A percentile compares a stretch with the other conserved stretches of the same genome.
These are phyloP conservation scores for Epichloe uncinata DNA, from an alignment of 2,329 filamentous ascomycete species.

Conservation along the genomic window DNA sequence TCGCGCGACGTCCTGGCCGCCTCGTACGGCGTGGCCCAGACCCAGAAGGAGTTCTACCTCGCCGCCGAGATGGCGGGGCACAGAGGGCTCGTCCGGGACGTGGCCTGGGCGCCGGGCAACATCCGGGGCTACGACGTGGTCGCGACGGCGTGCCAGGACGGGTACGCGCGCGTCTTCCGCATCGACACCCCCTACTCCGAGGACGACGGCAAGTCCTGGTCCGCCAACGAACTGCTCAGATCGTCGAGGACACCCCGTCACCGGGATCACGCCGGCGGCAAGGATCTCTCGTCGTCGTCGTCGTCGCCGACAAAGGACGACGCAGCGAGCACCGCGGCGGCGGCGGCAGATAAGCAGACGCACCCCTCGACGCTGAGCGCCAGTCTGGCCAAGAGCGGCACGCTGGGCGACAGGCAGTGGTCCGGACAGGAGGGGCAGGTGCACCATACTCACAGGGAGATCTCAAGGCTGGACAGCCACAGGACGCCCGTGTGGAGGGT, in stretches of 20 bases:
- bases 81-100: conserved; percentile 65
- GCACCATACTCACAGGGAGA: conserved; percentile 46
- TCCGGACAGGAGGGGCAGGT: conserved; percentile 52
- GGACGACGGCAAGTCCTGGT: conserved; percentile 37
- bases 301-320: conserved; percentile 16
- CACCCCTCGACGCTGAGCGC: conserved; percentile 36
- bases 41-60: conserved; percentile 69
- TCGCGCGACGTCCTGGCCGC: conserved; percentile 47
- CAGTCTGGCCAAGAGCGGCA: conserved; percentile 37
- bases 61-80: conserved; percentile 66
- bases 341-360: conserved; percentile 18
- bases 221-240: conserved; percentile 30
- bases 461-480: conserved; percentile 54
- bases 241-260: neutral
- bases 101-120: conserved; percentile 86
- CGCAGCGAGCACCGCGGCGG: conserved; percentile 7
- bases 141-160: conserved; percentile 87
- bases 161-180: conserved; percentile 78
- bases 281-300: conserved; percentile 3
- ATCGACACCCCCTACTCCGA: conserved; percentile 47
- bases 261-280: neutral
- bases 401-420: conserved; percentile 33
- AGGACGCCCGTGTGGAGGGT: conserved; percentile 64
- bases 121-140: conserved; percentile 82
- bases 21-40: conserved; percentile 38